Base-by-base conservation (phyloP, 2,329 filamentous ascomycete genomes). In the Pyricularia pennisetigena region DNA sequence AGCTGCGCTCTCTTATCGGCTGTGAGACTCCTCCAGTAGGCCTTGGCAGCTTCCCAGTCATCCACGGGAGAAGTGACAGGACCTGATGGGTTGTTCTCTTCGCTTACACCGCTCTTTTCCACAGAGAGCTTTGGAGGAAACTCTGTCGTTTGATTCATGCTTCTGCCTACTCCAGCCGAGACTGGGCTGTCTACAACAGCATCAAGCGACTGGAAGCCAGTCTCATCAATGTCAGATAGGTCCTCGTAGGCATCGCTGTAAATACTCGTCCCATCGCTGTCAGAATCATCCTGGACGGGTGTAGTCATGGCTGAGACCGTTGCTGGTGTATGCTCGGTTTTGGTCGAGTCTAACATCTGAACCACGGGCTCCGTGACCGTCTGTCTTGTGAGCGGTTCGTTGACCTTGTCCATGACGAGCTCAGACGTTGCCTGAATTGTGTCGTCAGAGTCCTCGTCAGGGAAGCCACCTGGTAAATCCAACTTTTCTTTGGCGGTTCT, bases 201-300 rank as follows among this genome's bases (percentile, higher is more conserved):
- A 76, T 93, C 85, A 8, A 94, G 81, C 4, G 90, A 93, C 73
- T 87, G 82, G 73, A 92, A 94, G 0, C 89, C 90, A 64, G 86
- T 85, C 2, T 84, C 85, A 57, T 90, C 88, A 4, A 82, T 74
- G 16, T 92, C 88, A 0, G 86, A 86, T 0, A 90, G 79, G 70
- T 93, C 89, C 76, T 94, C 91, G 68, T 89, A 89, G 0, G 91
- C 91, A 76, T 94, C 91, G 71, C 89, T 92, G 74, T 92, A 94
- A 28, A 91, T 83, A 70, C 85, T 89, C 66, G 79, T 81, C 16
- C 79, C 32, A 32, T 57, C 24, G 3, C 67, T 66, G 10, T 72
- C 73, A 23, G 71, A 75, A 5, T 84, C 80, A 1, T 80, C 75
- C n/a, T 68, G 63, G 1, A 69, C 68, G 1, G 72, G 69, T 26